phyloP scores from a whole-genome alignment of 805 yeast genomes.

The Candida verbasci region DNA sequence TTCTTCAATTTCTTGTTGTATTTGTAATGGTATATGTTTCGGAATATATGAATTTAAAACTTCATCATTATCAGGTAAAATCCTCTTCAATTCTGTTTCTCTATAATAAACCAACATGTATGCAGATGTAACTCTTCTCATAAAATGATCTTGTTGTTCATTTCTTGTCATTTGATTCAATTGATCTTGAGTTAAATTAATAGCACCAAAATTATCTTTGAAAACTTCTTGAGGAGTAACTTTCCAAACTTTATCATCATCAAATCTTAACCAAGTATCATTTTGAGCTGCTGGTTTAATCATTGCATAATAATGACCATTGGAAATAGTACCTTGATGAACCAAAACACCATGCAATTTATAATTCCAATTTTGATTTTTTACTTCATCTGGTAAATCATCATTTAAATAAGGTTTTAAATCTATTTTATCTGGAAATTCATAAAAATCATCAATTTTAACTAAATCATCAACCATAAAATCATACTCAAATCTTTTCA shows the following conservation, averaged over 20 bases:
- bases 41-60: conserved; percentile 46
- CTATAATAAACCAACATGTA: conserved; percentile 94
- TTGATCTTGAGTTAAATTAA: conserved; percentile 46
- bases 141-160: conserved; percentile 56
- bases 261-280: conserved; percentile 80
- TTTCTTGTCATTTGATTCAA: conserved; percentile 49
- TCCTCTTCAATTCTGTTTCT: conserved; percentile 49
- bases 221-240: conserved; percentile 83
- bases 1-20: conserved; percentile 59
- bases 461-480: conserved; percentile 83
- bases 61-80: conserved; percentile 58
- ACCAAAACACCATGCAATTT: conserved; percentile 90
- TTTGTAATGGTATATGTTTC: conserved; percentile 57
- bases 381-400: conserved; percentile 35
- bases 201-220: conserved; percentile 89
- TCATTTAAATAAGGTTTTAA: conserved; percentile 73
- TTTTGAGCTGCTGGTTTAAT: conserved; percentile 70
- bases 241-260: conserved; percentile 90
- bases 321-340: conserved; percentile 92
- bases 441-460: conserved; percentile 88
- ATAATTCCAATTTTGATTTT: conserved; percentile 66
- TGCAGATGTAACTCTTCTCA: conserved; percentile 87
- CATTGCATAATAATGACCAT: conserved; percentile 96
- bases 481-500: conserved; percentile 93
- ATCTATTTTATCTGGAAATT: conserved; percentile 81